Evolutionary conservation across 2,329 filamentous ascomycete species (phyloP), one percentile per base, ranked within the genome.

Genomic region (Fusarium buxicola): DNA sequence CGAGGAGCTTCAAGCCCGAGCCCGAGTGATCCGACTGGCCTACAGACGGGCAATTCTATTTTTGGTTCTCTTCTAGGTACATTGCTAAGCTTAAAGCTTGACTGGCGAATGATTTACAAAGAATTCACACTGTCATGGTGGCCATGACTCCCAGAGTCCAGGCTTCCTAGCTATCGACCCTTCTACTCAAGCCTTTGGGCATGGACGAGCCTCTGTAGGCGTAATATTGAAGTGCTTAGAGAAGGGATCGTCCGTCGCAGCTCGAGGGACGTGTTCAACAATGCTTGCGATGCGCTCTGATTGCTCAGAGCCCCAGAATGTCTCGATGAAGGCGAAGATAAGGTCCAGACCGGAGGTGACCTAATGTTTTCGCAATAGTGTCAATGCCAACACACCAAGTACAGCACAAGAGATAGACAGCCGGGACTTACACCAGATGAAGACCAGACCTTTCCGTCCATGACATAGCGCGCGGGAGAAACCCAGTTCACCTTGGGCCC

Each of bases 371-470:
- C n/a, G n/a, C n/a, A 5, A 24, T 8, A 34, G 13, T 31, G 9
- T 43, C 24, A 7, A 13, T 13, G 21, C 47, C 15, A 56, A 31
- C 38, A 32, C 11, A 32, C 24, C 25, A 13, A 24, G 44, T 21
- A 21, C 2, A 18, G n/a, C 24, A 47, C 8, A 11, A n/a, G 9
- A 12, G 6, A 28, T 15, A 2, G 28, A 35, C 6, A 13, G 7
- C 31, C n/a, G 18, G 13, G 21, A 68, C 58, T 81, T 60, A 78
- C 75, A 46, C 89, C 88, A 1, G 86, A 87, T 3, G 84, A 85
- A 4, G 84, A 86, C 87, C 88, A 91, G 8, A 90, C 76, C 55
- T 89, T 88, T 5, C 85, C 87, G 73, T 91, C 88, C 0, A 80
- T 76, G 0, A 89, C 84, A 84, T 86, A 91, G 34, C 89, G 80